Conservation (phyloP, 208 protist genomes). For the Trypanosoma boissoni region DNA sequence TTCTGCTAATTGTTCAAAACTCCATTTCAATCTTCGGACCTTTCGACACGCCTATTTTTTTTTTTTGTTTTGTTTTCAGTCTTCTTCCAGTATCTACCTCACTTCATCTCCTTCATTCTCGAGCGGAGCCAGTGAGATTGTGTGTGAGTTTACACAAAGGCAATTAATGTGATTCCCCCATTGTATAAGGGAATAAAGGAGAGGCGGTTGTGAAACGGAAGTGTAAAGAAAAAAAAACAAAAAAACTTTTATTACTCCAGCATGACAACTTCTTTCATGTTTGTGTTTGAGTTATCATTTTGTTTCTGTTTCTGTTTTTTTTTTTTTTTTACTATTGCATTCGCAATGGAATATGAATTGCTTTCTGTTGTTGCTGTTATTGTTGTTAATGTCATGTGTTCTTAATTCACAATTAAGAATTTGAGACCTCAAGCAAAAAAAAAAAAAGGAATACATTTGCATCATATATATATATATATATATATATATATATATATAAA, state of each 20-base stretch:
- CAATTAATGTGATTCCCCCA: no score
- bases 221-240: not conserved
- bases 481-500: conserved; percentile 8
- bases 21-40: not conserved
- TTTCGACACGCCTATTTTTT: conserved; percentile 10
- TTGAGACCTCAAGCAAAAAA: conserved; percentile 7
- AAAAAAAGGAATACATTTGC: not conserved
- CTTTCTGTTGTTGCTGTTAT: no score
- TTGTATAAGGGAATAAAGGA: no score
- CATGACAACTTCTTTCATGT: no score
- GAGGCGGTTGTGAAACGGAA: no score
- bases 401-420: not conserved
- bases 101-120: conserved; percentile 9
- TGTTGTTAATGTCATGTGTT: not conserved
- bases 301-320: conserved; percentile 4
- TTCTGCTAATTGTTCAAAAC: conserved; percentile 9
- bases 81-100: conserved; percentile 4
- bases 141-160: no score
- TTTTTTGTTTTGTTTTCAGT: conserved; percentile 7
- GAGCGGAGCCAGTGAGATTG: no score
- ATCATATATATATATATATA: not conserved
- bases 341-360: no score
- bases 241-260: no score
- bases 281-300: not conserved
- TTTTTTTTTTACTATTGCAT: no score